Percentiles rank a stretch among this genome's conserved stretches.
phyloP scores from a whole-genome alignment of 306 rosid genomes.

The Dryas octopetala region DNA sequence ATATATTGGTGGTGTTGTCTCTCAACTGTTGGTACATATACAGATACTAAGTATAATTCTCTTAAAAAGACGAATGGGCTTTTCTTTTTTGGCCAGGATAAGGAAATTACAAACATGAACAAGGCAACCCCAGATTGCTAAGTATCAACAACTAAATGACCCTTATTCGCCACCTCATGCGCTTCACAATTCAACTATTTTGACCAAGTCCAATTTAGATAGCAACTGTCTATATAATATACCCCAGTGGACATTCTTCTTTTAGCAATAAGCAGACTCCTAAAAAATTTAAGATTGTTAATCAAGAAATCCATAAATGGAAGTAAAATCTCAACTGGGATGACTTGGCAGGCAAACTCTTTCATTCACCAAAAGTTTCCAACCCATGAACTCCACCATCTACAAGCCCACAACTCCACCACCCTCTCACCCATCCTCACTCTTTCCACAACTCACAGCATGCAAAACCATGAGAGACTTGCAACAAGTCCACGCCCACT shows the following conservation, averaged over 20 bases:
- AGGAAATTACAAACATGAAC: too few species aligned
- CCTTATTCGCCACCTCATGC: too few species aligned
- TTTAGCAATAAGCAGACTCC: neutral
- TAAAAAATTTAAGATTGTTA: neutral
- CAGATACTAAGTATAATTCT: neutral
- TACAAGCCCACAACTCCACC: constrained; percentile 28
- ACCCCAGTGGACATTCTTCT: too few species aligned
- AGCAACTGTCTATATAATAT: too few species aligned
- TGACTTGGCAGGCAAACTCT: neutral
- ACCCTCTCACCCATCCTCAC: constrained; percentile 38
- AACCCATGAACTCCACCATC: constrained; percentile 38
- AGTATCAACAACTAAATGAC: too few species aligned
- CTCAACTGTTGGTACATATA: too few species aligned
- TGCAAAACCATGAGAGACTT: constrained; percentile 61
- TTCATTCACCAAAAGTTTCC: neutral
- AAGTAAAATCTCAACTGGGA: neutral
- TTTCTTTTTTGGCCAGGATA: too few species aligned
- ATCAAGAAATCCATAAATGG: neutral
- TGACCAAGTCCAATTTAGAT: too few species aligned
- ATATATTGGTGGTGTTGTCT: too few species aligned
- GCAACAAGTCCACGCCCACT: constrained; percentile 64
- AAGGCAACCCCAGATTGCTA: too few species aligned
- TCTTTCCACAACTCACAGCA: constrained; percentile 44
- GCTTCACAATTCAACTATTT: too few species aligned
- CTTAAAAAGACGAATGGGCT: neutral